phyloP scores from a whole-genome alignment of 352 stramenopile species.

The Elongisporangium anandrum region DNA sequence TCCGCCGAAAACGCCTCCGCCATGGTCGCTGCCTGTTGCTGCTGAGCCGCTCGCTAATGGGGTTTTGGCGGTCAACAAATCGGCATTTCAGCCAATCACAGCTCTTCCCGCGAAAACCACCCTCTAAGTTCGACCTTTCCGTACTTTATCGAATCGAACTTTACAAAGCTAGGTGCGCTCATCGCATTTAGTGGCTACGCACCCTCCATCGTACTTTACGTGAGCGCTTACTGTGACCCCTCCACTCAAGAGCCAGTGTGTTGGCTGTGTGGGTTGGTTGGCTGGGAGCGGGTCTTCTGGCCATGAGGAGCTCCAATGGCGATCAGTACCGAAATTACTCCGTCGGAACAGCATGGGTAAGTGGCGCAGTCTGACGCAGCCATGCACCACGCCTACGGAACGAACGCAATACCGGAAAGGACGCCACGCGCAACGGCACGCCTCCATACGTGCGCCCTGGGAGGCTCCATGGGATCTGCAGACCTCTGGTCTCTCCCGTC shows the following conservation, averaged over 20 bases:
- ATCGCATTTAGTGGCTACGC: background rate
- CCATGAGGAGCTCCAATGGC: background rate
- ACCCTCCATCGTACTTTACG: background rate
- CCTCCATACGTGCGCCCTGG: background rate
- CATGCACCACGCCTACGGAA: slow-evolving; percentile 6
- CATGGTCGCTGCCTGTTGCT: slow-evolving; percentile 23
- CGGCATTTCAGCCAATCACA: slow-evolving; percentile 25
- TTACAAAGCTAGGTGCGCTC: background rate
- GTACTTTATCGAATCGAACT: background rate
- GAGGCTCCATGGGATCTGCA: background rate
- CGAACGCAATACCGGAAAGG: background rate
- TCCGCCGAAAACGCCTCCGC: slow-evolving; percentile 80
- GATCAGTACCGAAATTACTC: slow-evolving; percentile 80
- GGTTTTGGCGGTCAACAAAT: slow-evolving; percentile 9
- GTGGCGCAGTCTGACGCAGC: slow-evolving; percentile 30
- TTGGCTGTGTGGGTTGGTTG: slow-evolving; percentile 13
- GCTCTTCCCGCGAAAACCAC: slow-evolving; percentile 19
- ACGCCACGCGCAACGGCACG: background rate
- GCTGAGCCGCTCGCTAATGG: background rate
- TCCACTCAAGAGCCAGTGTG: background rate
- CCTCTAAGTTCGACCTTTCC: slow-evolving; percentile 4
- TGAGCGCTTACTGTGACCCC: background rate
- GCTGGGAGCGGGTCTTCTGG: slow-evolving; percentile 29
- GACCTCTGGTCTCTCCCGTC: background rate
- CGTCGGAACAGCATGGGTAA: slow-evolving; percentile 84